These are phyloP conservation scores for Apiospora malaysiana DNA, from an alignment of 2,329 filamentous ascomycete species.

Conservation along the genomic window DNA sequence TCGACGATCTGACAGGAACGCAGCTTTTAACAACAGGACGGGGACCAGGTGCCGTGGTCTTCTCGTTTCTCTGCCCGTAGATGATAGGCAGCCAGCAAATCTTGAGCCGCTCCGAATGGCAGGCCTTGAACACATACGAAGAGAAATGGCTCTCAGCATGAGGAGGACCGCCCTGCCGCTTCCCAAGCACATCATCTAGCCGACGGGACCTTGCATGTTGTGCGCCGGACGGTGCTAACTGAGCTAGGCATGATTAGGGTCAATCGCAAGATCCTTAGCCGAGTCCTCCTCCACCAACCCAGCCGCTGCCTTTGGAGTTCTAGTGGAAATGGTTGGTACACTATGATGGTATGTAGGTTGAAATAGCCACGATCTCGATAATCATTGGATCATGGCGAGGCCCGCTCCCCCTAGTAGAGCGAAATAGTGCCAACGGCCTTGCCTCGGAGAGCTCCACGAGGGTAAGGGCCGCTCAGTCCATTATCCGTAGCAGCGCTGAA, in stretches of 20 bases:
- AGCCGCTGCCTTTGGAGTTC: conserved; percentile 2
- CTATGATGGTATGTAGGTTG: conserved; percentile 13
- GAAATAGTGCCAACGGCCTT: conserved; percentile 18
- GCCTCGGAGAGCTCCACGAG: conserved; percentile 18
- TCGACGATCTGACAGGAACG: neutral
- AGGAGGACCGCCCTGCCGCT: neutral
- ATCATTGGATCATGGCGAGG: conserved; percentile 7
- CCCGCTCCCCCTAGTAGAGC: neutral
- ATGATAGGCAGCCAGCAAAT: neutral
- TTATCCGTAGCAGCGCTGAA: conserved; percentile 12
- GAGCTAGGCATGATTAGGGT: conserved; percentile 3
- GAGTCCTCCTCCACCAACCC: conserved; percentile 7
- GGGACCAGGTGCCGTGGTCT: neutral
- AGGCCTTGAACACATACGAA: neutral
- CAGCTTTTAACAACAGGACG: neutral
- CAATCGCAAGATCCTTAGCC: conserved; percentile 16
- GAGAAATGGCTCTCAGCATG: neutral
- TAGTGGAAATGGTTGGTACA: conserved; percentile 5
- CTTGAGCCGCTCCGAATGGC: neutral
- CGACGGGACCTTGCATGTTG: conserved; percentile 23
- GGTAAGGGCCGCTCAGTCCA: conserved; percentile 17
- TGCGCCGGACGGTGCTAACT: neutral
- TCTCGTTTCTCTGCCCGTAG: neutral
- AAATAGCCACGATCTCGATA: conserved; percentile 12
- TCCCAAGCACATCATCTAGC: conserved; percentile 20